Evolutionary conservation across 2,329 filamentous ascomycete species (phyloP).

Genomic region (Grosmannia penicillata): DNA sequence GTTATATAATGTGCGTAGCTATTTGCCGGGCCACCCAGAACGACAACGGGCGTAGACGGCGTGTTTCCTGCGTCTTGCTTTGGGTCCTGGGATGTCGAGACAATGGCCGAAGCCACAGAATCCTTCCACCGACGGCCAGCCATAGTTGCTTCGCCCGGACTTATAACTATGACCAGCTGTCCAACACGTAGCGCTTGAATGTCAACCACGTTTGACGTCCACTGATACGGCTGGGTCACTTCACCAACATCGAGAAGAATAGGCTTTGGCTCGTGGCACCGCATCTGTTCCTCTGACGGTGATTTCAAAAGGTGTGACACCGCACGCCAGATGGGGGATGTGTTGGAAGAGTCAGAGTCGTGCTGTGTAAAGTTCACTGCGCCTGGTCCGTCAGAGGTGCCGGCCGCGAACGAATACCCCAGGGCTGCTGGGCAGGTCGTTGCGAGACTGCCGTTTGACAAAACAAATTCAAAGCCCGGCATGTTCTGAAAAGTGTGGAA

Average conservation of each 20-base stretch:
- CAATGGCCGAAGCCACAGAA: conserved; percentile 43
- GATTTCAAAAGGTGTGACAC: conserved; percentile 59
- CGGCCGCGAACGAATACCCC: conserved; percentile 80
- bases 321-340: conserved; percentile 59
- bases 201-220: conserved; percentile 86
- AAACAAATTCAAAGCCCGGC: conserved; percentile 53
- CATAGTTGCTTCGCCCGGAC: conserved; percentile 86
- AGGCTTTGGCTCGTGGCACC: conserved; percentile 69
- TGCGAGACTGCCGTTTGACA: conserved; percentile 56
- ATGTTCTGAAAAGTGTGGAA: conserved; percentile 76
- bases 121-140: conserved; percentile 73
- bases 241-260: conserved; percentile 82
- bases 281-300: conserved; percentile 53
- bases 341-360: conserved; percentile 51
- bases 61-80: conserved; percentile 11
- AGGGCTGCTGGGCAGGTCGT: conserved; percentile 72
- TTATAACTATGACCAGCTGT: conserved; percentile 69
- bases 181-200: conserved; percentile 75
- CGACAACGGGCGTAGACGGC: conserved; percentile 40
- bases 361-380: conserved; percentile 87
- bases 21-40: conserved; percentile 77
- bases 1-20: conserved; percentile 48
- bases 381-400: conserved; percentile 79
- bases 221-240: conserved; percentile 62
- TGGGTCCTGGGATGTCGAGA: conserved; percentile 18